These are phyloP conservation scores for Microascus cirrosus DNA, from an alignment of 2,329 filamentous ascomycete genomes.

Conservation along the genomic window DNA sequence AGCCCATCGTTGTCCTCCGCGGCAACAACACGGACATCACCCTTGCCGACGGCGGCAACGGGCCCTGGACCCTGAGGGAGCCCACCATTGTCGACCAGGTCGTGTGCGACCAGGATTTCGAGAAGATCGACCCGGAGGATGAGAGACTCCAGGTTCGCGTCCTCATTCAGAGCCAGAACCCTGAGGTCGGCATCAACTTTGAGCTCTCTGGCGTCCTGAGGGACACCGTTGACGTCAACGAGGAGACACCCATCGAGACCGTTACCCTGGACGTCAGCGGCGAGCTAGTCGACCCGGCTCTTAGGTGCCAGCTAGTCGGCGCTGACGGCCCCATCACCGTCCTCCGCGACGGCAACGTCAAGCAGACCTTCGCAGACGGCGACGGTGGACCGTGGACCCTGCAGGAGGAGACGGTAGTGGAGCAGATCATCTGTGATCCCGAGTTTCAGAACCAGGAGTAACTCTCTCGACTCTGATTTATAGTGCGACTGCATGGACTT, in stretches of 20 bases:
- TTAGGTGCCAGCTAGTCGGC: slow-evolving; percentile 3
- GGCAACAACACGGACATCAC: slow-evolving; percentile 30
- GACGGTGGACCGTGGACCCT: neutral
- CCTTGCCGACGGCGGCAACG: slow-evolving; percentile 8
- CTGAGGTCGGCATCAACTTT: neutral
- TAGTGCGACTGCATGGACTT: too few relatives aligned
- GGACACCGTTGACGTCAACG: neutral
- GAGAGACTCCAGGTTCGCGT: slow-evolving; percentile 1
- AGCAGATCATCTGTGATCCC: neutral
- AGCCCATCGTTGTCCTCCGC: slow-evolving; percentile 12
- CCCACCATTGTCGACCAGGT: neutral
- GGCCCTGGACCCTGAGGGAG: neutral
- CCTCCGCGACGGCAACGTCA: neutral
- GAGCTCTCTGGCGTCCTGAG: neutral
- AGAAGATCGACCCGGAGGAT: neutral
- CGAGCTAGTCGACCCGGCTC: slow-evolving; percentile 1
- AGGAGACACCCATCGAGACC: neutral
- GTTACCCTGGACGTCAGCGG: slow-evolving; percentile 3
- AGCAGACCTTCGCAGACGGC: neutral
- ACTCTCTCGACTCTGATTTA: too few relatives aligned
- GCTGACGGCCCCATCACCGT: neutral
- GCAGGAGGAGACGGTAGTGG: neutral
- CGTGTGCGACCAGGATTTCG: slow-evolving; percentile 1
- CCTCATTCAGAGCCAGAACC: neutral
- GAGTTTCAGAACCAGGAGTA: neutral